Base-by-base conservation (phyloP, 2,329 filamentous ascomycete species). In the Xylaria sp. region DNA sequence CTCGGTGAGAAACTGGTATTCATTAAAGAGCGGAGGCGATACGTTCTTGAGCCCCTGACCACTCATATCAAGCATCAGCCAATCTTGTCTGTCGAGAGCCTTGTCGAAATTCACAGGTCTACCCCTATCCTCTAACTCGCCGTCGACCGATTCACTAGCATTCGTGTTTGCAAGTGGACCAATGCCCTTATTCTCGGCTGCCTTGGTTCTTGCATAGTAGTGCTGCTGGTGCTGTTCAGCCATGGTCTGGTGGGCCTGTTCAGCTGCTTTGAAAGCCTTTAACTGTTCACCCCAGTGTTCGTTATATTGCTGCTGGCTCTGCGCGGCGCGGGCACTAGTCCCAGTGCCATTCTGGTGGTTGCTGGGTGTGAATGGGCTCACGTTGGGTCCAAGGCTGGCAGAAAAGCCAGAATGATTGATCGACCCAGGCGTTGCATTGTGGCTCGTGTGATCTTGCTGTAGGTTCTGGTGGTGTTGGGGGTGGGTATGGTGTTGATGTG, bases 11-110 rank as follows among this genome's bases (percentile, higher is more conserved):
- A 99, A 98, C 52, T 87, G 87, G 81, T 98, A 99, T 73, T 81
- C 72, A 50, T 87, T 86, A 82, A 98, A 98, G 36, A 99, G 84
- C 52, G 91, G 88, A 9, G 88, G 83, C 0, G 94, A 90, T 36
- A 99, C 85, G 67, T 93, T 92, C 73, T 94, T 91, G 57, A 99
- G 84, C 23, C 95, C 95, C 82, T 98, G 96, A n/a, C 96, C 96
- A 74, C 94, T 96, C 78, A 98, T 91, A 80, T 99, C 96, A 74
- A 99, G 85, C 72, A 94, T 94, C 79, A 93, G 89, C 96, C 96
- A 98, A 76, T 94, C 91, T 79, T 97, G 92, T 71, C 91, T 84
- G 75, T 90, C 89, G 70, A 87, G 85, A 67, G 87, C 84, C 75
- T 87, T 87, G 68, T 92, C 88, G 63, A 92, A 84, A 74, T 91